phyloP scores from a whole-genome alignment of 176 grass and related monocot genomes.

The Aegilops umbellulata region DNA sequence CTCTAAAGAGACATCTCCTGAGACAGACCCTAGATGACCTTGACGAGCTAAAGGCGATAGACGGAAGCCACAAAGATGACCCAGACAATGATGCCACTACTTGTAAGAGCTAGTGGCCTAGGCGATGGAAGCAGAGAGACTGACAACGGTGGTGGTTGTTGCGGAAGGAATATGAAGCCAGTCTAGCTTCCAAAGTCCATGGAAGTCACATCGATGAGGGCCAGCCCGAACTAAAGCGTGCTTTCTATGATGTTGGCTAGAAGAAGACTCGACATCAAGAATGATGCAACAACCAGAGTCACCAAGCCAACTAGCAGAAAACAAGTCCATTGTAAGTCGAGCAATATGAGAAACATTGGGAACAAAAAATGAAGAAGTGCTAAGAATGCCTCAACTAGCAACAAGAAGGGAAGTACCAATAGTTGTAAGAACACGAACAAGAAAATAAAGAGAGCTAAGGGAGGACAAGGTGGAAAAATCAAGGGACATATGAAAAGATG shows the following conservation, averaged over 20 bases:
- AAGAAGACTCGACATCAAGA: neutral
- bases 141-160: rapidly evolving
- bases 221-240: too few species aligned
- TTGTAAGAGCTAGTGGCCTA: rapidly evolving
- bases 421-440: neutral
- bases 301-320: neutral
- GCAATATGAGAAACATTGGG: too few species aligned
- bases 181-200: neutral
- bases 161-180: neutral
- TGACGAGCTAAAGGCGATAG: neutral
- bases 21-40: neutral
- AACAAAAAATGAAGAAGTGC: too few species aligned
- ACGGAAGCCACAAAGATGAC: neutral
- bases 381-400: neutral
- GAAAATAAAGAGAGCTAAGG: too few species aligned
- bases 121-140: neutral
- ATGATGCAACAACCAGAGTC: neutral
- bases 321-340: neutral
- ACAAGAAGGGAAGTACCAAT: neutral
- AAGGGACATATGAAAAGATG: too few species aligned
- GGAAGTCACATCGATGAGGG: neutral
- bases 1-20: neutral
- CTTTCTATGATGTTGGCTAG: too few species aligned
- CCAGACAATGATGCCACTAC: neutral
- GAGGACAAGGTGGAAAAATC: too few species aligned